Evolutionary conservation across 805 yeast species (phyloP).

Genomic region (Candida peoriensis): DNA sequence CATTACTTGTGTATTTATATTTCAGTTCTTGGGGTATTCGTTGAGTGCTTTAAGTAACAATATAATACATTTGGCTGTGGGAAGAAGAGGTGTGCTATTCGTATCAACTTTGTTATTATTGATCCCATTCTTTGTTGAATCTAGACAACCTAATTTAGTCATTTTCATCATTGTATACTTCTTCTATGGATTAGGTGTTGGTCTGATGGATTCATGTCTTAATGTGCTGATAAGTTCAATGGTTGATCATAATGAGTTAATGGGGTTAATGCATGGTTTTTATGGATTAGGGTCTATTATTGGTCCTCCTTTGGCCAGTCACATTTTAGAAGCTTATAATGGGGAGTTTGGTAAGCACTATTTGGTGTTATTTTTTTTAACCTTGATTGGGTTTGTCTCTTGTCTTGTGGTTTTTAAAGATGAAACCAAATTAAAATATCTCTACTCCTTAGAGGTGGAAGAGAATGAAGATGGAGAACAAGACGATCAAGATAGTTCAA

Average conservation of each 20-base stretch:
- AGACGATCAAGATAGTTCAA: conserved; percentile 13
- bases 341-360: conserved; percentile 22
- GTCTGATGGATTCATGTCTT: conserved; percentile 50
- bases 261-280: conserved; percentile 61
- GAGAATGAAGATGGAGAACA: conserved; percentile 5
- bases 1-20: conserved; percentile 45
- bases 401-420: conserved; percentile 42
- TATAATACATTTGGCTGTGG: conserved; percentile 35
- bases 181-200: conserved; percentile 50
- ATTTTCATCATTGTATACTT: conserved; percentile 35
- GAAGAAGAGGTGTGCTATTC: conserved; percentile 41
- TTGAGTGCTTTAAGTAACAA: conserved; percentile 46
- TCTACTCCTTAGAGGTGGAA: conserved; percentile 3
- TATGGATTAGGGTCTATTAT: conserved; percentile 73
- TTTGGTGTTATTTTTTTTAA: conserved; percentile 35
- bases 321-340: conserved; percentile 27
- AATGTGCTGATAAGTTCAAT: conserved; percentile 44
- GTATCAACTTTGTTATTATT: conserved; percentile 32
- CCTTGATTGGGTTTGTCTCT: conserved; percentile 23
- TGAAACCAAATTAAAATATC: conserved; percentile 34
- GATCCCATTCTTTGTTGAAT: conserved; percentile 33
- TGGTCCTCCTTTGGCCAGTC: conserved; percentile 60
- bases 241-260: conserved; percentile 48
- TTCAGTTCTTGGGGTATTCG: conserved; percentile 52
- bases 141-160: conserved; percentile 31